Base-by-base conservation (phyloP, 2,329 filamentous ascomycete species). In the Amauroascus verrucosus region DNA sequence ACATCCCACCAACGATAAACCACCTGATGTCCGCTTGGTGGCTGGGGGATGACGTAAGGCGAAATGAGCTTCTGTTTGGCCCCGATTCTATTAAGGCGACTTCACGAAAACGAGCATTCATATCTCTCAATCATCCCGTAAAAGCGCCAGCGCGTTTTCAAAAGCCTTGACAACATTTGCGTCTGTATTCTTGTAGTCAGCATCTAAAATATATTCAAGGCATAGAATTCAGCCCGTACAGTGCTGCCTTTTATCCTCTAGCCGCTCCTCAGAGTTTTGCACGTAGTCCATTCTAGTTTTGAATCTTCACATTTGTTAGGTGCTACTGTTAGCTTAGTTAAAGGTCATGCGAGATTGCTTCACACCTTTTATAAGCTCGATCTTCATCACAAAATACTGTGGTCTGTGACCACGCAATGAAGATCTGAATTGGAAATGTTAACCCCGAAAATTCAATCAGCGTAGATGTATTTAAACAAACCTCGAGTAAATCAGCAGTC, bases 231-330 rank as follows among this genome's bases (percentile, higher is more conserved):
- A n/a, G 33, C 28, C 71, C 85, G 72, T 72, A 95, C 89, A 87
- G 62, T 95, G 89, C 56, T 83, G 76, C 63, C 89, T 85, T 65
- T 85, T 93, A 60, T 84, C 77, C 51, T 82, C 80, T 54, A 95
- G 75, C 24, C 76, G 78, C 37, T 80, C 74, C 65, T 95, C 90
- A 0, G 84, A 81, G 41, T 88, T 75, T 57, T 84, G 81, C 28
- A 95, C 87, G 65, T 84, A 86, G 56, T 81, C 76, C 65, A 85
- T 82, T 57, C 89, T 82, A 1, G 90, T 96, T 63, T 84, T 85
- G 44, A 95, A 76, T 53, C 86, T 88, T 28, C 2, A 33, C 8
- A 30, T 26, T 14, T 26, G 8, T 44, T 18, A n/a, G 18, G 3
- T 20, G 13, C 40, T 16, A 38, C 13, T 26, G 24, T 28, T 45